Conservation (phyloP, 805 yeast species). For the Wickerhamia fluorescens region DNA sequence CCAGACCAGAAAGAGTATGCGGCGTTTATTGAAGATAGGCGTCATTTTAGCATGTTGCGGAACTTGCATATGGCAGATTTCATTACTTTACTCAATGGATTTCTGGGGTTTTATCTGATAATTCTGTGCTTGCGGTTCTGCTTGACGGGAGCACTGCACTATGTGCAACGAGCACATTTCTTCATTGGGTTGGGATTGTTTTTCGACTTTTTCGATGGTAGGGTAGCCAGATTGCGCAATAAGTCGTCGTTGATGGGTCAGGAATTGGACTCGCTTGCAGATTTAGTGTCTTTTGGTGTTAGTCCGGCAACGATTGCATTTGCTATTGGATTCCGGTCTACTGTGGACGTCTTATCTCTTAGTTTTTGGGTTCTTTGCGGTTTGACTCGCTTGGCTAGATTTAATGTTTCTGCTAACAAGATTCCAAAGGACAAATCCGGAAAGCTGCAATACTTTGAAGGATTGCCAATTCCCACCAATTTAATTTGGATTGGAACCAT, state of each 20-base stretch:
- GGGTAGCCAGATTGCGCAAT: constrained; percentile 91
- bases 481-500: constrained; percentile 65
- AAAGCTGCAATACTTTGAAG: constrained; percentile 88
- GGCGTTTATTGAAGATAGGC: constrained; percentile 72
- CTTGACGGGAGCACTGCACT: constrained; percentile 58
- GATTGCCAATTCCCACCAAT: constrained; percentile 91
- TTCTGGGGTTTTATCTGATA: constrained; percentile 87
- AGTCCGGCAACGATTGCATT: constrained; percentile 94
- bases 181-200: constrained; percentile 87
- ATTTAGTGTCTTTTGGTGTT: constrained; percentile 88
- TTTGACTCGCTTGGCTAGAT: constrained; percentile 86
- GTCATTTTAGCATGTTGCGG: constrained; percentile 82
- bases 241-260: constrained; percentile 94
- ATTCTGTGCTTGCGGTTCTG: constrained; percentile 80
- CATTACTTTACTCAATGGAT: constrained; percentile 90
- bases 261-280: constrained; percentile 95
- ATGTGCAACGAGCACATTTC: constrained; percentile 81
- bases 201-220: constrained; percentile 94
- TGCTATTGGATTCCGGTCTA: constrained; percentile 81
- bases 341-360: constrained; percentile 69
- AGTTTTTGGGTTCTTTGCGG: constrained; percentile 90
- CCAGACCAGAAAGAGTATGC: constrained; percentile 73
- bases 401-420: constrained; percentile 88
- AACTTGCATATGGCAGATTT: constrained; percentile 93
- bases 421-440: constrained; percentile 87